phyloP scores from a whole-genome alignment of 495 filamentous ascomycete species.

The Thermothielavioides terrestris region DNA sequence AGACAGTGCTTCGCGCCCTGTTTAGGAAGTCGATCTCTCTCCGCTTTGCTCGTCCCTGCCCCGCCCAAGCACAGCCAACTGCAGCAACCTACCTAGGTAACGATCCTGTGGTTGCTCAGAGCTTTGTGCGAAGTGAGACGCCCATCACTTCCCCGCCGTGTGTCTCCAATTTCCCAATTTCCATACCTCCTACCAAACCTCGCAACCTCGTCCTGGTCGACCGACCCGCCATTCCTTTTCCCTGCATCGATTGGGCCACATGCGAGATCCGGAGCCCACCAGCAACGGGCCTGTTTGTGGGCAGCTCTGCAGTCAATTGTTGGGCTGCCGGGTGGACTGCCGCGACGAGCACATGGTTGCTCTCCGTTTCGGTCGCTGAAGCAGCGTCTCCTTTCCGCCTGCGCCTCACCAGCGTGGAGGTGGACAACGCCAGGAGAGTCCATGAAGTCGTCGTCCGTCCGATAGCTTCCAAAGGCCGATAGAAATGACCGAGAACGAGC shows the following conservation, averaged over 20 bases:
- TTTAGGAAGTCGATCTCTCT: conserved; percentile 17
- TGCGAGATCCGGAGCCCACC: conserved; percentile 8
- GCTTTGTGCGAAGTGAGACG: too few relatives aligned
- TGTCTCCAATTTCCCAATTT: background rate
- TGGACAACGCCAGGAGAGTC: background rate
- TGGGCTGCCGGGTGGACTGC: conserved; percentile 9
- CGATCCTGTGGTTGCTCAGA: background rate
- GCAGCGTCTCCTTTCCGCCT: background rate
- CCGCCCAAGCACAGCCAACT: conserved; percentile 7
- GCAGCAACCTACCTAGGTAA: background rate
- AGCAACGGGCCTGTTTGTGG: conserved; percentile 9
- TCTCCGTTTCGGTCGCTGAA: conserved; percentile 7
- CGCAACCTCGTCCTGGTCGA: background rate
- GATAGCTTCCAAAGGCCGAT: conserved; percentile 9
- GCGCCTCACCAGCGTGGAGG: background rate
- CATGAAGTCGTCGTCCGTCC: conserved; percentile 19
- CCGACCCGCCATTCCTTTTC: conserved; percentile 2
- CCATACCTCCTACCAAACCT: background rate
- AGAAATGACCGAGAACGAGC: conserved; percentile 39
- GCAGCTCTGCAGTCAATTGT: conserved; percentile 15
- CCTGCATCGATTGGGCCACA: conserved; percentile 6
- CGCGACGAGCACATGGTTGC: conserved; percentile 10
- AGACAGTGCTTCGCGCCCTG: conserved; percentile 7
- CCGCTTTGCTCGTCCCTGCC: conserved; percentile 5
- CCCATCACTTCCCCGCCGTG: background rate